Base-by-base conservation (phyloP, 2,329 filamentous ascomycete species). In the Neopestalotiopsis sp. region DNA sequence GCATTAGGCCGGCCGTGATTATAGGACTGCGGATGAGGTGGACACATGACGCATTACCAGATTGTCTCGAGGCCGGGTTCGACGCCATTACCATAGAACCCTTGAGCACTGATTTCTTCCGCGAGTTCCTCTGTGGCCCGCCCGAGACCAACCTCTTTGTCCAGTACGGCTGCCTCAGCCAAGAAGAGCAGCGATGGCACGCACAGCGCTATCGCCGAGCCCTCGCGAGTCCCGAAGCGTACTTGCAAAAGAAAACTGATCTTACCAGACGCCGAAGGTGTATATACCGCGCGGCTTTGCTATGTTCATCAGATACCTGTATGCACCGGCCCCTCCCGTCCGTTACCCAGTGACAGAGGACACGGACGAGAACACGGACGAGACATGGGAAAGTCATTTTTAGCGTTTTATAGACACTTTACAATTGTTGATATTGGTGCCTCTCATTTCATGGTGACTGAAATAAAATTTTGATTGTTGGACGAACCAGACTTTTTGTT, bases 61-160 rank as follows among this genome's bases (percentile, higher is more conserved):
- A 14, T 13, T 32, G 17, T 61, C 17, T 53, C 7, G 32, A 17
- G 4, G 49, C 38, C 30, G 61, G 61, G 3, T 68, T 65, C 53
- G 67, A 68, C 38, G 61, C 62, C 13, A 17, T 65, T 24, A 24
- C 61, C 6, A 13, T 9, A 9, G 65, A 61, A 24, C 67, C 61
- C 32, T 10, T 65, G n/a, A n/a, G 13, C 14, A 30, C 34, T 20
- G 10, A 40, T 9, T 45, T 28, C 32, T 42, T 69, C 13, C 34
- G 3, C 20, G 53, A 61, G 20, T 20, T 34, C 20, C 63, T 66
- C n/a, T 62, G 58, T 9, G 67, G 67, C n/a, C 61, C 34, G 61
- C 49, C 62, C 17, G 67, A 66, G 34, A 61, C 38, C 38, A 69
- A 69, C 61, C 10, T 69, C 34, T 49, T 68, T 13, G 14, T 57